phyloP scores from a whole-genome alignment of 345 rosid genomes.

The Camelina hispida region DNA sequence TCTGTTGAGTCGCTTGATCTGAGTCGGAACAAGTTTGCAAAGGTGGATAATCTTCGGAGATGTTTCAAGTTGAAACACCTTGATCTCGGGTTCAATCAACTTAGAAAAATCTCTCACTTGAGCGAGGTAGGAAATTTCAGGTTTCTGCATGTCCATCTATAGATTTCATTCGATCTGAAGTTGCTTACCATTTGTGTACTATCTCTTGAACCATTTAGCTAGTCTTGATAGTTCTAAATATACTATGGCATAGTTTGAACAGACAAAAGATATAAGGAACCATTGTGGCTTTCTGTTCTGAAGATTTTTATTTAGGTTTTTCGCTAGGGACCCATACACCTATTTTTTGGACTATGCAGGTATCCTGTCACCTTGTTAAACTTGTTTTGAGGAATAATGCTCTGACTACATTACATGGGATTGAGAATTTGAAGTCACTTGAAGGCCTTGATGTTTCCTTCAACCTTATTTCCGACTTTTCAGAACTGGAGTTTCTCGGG shows the following conservation, averaged over 20 bases:
- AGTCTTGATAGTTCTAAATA: slow-evolving; percentile 11
- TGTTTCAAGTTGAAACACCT: slow-evolving; percentile 84
- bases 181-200: slow-evolving; percentile 21
- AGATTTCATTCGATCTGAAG: slow-evolving; percentile 10
- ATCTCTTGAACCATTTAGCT: slow-evolving; percentile 1
- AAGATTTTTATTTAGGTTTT: too few relatives aligned
- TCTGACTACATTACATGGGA: slow-evolving; percentile 81
- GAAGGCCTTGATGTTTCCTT: slow-evolving; percentile 97
- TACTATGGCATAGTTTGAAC: slow-evolving; percentile 24
- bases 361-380: slow-evolving; percentile 72
- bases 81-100: slow-evolving; percentile 95
- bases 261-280: neutral
- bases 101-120: slow-evolving; percentile 68
- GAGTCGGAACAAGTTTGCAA: slow-evolving; percentile 91
- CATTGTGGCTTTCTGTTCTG: too few relatives aligned
- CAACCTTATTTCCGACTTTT: slow-evolving; percentile 86
- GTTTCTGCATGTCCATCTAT: slow-evolving; percentile 10
- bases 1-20: slow-evolving; percentile 94
- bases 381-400: slow-evolving; percentile 98
- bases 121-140: slow-evolving; percentile 64
- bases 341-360: slow-evolving; percentile 74
- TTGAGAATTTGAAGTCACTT: slow-evolving; percentile 94
- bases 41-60: slow-evolving; percentile 84
- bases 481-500: slow-evolving; percentile 82
- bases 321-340: slow-evolving; percentile 45